Percentiles rank a stretch among this genome's conserved stretches.
phyloP scores from a whole-genome alignment of 2,329 filamentous ascomycete species.

The Diaporthe batatas region DNA sequence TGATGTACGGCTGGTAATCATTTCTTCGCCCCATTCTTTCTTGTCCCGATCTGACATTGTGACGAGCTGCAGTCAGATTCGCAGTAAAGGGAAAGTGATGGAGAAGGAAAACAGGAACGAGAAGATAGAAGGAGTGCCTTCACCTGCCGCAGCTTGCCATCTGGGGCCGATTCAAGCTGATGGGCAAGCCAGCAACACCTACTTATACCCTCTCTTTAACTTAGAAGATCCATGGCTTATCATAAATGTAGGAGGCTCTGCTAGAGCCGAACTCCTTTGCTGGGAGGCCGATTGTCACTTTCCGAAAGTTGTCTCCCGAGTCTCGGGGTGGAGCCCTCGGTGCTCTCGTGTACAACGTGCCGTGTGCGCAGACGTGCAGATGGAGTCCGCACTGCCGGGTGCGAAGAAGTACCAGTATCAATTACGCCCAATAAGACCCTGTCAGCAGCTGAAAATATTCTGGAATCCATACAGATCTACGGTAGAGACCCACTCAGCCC shows the following conservation, averaged over 20 bases:
- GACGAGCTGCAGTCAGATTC: neutral
- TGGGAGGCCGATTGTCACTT: neutral
- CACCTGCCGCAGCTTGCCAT: neutral
- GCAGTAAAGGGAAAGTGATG: neutral
- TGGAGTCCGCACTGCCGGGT: neutral
- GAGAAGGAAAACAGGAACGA: neutral
- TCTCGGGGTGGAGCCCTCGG: constrained; percentile 23
- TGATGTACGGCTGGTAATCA: constrained; percentile 3
- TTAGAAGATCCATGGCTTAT: constrained; percentile 9
- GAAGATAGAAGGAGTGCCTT: constrained; percentile 5
- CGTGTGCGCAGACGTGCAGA: neutral
- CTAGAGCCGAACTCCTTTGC: constrained; percentile 1
- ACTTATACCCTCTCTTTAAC: constrained; percentile 1
- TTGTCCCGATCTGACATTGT: constrained; percentile 5
- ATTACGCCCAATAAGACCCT: neutral
- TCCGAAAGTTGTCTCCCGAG: constrained; percentile 20
- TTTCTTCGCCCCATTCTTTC: neutral
- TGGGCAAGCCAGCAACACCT: neutral
- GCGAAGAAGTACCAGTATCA: no score
- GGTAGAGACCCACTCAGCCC: constrained; percentile 1
- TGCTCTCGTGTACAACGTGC: neutral
- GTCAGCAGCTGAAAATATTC: neutral
- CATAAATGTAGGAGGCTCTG: neutral
- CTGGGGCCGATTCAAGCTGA: neutral
- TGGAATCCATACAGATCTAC: neutral